Evolutionary conservation across 805 yeast species (phyloP).

Genomic region (Naumovozyma castellii): DNA sequence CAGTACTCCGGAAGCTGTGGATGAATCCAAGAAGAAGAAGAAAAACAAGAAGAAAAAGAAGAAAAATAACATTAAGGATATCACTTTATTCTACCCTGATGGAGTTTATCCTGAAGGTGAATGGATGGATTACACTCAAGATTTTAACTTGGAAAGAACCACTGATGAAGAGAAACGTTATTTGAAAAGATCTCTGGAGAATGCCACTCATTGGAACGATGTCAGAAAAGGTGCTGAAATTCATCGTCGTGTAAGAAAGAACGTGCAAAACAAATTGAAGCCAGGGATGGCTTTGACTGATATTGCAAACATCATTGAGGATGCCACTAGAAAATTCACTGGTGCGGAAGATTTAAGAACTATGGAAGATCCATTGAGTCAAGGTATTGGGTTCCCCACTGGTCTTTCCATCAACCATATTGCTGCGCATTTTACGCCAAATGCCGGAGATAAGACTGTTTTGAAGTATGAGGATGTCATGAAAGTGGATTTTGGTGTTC

Average conservation of each 20-base stretch:
- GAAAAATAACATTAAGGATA: constrained; percentile 47
- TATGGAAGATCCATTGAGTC: constrained; percentile 33
- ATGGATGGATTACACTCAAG: constrained; percentile 64
- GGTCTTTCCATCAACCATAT: constrained; percentile 87
- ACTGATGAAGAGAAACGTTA: constrained; percentile 83
- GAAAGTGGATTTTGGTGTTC: constrained; percentile 96
- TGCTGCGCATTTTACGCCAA: constrained; percentile 98
- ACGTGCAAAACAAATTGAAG: constrained; percentile 60
- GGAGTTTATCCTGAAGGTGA: constrained; percentile 80
- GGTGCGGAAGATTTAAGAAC: constrained; percentile 51
- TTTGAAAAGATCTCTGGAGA: constrained; percentile 47
- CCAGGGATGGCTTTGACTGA: constrained; percentile 93
- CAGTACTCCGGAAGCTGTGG: neutral
- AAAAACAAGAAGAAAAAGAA: constrained; percentile 53
- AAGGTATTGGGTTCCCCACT: constrained; percentile 98
- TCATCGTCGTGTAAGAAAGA: constrained; percentile 81
- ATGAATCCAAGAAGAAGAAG: constrained; percentile 32
- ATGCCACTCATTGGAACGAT: constrained; percentile 63
- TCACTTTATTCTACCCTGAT: constrained; percentile 59
- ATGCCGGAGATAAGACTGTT: constrained; percentile 81
- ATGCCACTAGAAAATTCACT: constrained; percentile 66
- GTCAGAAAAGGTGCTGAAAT: constrained; percentile 94
- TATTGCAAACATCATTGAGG: constrained; percentile 82
- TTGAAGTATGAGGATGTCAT: constrained; percentile 81
- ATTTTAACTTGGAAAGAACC: constrained; percentile 57